Conservation (phyloP, 495 filamentous ascomycete species). For the Collariella sp. region DNA sequence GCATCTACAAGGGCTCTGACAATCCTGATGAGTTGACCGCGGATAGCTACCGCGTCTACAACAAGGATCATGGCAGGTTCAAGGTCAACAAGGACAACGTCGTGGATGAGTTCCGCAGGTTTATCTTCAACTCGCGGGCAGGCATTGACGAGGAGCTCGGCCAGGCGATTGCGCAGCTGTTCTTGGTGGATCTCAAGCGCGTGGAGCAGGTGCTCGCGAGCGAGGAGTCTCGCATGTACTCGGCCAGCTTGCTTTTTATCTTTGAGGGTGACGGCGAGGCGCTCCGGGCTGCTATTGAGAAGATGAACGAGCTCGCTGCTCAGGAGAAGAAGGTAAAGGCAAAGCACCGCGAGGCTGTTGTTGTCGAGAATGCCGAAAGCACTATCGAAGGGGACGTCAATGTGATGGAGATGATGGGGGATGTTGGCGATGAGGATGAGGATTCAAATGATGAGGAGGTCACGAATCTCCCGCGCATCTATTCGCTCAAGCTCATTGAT, state of each 20-base stretch:
- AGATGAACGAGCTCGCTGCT: slow-evolving; percentile 41
- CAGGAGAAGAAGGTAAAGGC: slow-evolving; percentile 16
- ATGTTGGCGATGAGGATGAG: slow-evolving; percentile 40
- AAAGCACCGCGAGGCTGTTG: neutral
- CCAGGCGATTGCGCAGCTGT: slow-evolving; percentile 50
- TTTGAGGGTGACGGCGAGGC: slow-evolving; percentile 80
- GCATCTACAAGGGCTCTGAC: slow-evolving; percentile 64
- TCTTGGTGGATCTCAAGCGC: slow-evolving; percentile 57
- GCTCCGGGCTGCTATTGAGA: slow-evolving; percentile 56
- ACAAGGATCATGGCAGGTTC: slow-evolving; percentile 76
- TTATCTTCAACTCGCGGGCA: slow-evolving; percentile 56
- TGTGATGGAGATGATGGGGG: slow-evolving; percentile 17
- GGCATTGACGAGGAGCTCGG: slow-evolving; percentile 47
- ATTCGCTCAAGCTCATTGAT: slow-evolving; percentile 83
- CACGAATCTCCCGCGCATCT: slow-evolving; percentile 60
- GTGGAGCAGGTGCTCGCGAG: slow-evolving; percentile 58
- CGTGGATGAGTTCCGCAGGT: slow-evolving; percentile 63
- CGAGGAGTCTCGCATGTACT: slow-evolving; percentile 90
- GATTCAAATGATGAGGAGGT: slow-evolving; percentile 61
- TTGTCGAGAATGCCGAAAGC: neutral
- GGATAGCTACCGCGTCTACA: slow-evolving; percentile 61
- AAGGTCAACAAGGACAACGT: slow-evolving; percentile 63
- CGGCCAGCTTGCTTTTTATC: slow-evolving; percentile 77
- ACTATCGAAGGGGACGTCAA: slow-evolving; percentile 16
- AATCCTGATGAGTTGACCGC: slow-evolving; percentile 38